Base-by-base conservation (phyloP, 805 yeast species). In the Hanseniaspora valbyensis region DNA sequence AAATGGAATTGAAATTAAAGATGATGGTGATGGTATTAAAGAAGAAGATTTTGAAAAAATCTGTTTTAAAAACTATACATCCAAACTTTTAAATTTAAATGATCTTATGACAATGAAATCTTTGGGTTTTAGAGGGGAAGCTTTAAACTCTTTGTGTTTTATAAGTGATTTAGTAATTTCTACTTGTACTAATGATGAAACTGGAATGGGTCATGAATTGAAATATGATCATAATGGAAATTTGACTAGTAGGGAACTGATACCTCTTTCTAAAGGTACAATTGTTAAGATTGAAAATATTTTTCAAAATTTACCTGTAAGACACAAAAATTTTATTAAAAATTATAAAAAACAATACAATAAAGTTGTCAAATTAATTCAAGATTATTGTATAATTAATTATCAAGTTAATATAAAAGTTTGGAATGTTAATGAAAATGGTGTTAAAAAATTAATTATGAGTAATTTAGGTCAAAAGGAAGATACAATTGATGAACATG, bases 101-200 rank as follows among this genome's bases (percentile, higher is more conserved):
- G 84, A 78, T 55, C 57, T 63, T 4, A 36, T 8, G 18, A 56
- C 56, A 3, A 76, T 82, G 3, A 55, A 58, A 4, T 79, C 89
- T 0, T 65, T 81, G 28, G 94, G 94, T 0, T 84, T 84, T 58
- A 70, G 94, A 63, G 94, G 94, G 25, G 92, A 84, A 61, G 92
- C 92, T 0, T 67, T 84, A 59, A 77, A 83, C 55, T 81, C 90
- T 0, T 58, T 84, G 9, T 79, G 86, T 58, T 72, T 80, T 5
- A 67, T 83, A 16, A 63, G 78, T 0, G 43, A 45, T 26, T 5
- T 30, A 4, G 65, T 69, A 6, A 61, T 83, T 6, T 56, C 59
- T 7, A 69, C 83, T 1, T 62, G 58, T 1, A 83, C 88, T 0
- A 71, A 82, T 2, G 69, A 75, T 2, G 61, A 66, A 0, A 66